Evolutionary conservation across 257 asterid species (phyloP), one percentile per base, ranked within the genome.

Genomic region (Penstemon davidsonii): DNA sequence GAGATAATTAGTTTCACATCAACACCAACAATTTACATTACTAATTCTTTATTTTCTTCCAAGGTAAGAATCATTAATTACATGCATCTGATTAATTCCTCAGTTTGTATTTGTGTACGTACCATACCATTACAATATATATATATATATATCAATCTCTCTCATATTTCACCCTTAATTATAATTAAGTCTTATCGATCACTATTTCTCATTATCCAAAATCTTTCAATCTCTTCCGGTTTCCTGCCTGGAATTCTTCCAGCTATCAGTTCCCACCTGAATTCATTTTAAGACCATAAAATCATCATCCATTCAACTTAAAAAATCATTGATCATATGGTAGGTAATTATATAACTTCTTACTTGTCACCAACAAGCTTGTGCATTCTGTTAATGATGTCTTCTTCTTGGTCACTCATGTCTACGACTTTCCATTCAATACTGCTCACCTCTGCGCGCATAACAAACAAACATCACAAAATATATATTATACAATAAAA

Each of bases 301-400:
- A 15, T 15, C 18, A 15, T 15, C 18, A 15, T 15, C 18, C 0
- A 15, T 15, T 6, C 25, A 51, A 55, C 4, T 55, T 3, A 18
- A 55, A 37, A 1, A 40, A 8, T 47, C 52, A 44, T 0, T 3
- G 19, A 63, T 58, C 7, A 12, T 9, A 46, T 4, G 3, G 8
- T 4, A 11, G 8, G 11, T 46, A 46, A 9, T 9, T 49, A 49
- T 3, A 3, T 9, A 47, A 9, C 15, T 63, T 5, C 49, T 70
- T 75, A 83, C 95, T 78, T 82, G 66, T 87, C 87, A 75, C 95
- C 92, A 19, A 87, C 95, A 40, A 87, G 88, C 79, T 73, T 77
- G 75, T 88, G 87, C 95, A 88, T 88, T 75, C 88, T 83, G 60
- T 77, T 54, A 73, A 88, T 82, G 46, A 88, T 82, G 46, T 87